phyloP scores from a whole-genome alignment of 2,329 filamentous ascomycete genomes.

The Endoconidiophora polonica region DNA sequence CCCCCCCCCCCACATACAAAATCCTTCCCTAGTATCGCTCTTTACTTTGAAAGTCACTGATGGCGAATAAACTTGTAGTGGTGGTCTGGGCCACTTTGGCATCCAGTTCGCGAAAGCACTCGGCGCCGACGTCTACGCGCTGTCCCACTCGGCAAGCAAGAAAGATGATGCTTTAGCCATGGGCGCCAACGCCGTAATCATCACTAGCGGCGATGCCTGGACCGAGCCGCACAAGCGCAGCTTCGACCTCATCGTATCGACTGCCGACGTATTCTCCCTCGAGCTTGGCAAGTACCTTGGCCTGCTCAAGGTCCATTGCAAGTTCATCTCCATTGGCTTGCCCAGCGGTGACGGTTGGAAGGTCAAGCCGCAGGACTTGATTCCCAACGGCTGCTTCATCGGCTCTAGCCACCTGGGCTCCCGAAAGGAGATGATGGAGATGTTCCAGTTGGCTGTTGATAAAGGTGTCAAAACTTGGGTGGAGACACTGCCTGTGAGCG shows the following conservation, averaged over 20 bases:
- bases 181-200: slow-evolving; percentile 40
- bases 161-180: slow-evolving; percentile 35
- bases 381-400: slow-evolving; percentile 57
- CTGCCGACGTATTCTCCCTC: slow-evolving; percentile 51
- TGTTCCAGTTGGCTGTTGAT: slow-evolving; percentile 54
- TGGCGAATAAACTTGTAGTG: slow-evolving; percentile 17
- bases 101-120: slow-evolving; percentile 49
- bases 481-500: slow-evolving; percentile 56
- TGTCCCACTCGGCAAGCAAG: slow-evolving; percentile 39
- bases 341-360: slow-evolving; percentile 56
- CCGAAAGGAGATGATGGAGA: slow-evolving; percentile 51
- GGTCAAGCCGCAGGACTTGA: slow-evolving; percentile 59
- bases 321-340: slow-evolving; percentile 65
- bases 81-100: slow-evolving; percentile 54
- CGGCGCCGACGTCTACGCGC: slow-evolving; percentile 37
- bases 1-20: not conserved
- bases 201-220: slow-evolving; percentile 37
- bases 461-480: slow-evolving; percentile 56
- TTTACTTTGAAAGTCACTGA: not conserved
- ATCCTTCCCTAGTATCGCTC: not conserved
- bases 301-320: slow-evolving; percentile 66
- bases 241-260: slow-evolving; percentile 58
- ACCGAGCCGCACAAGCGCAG: slow-evolving; percentile 33
- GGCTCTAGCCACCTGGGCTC: slow-evolving; percentile 55
- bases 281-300: slow-evolving; percentile 56